Conservation (phyloP, 768 basidiomycete species). For the Boletus rubroflammeus region DNA sequence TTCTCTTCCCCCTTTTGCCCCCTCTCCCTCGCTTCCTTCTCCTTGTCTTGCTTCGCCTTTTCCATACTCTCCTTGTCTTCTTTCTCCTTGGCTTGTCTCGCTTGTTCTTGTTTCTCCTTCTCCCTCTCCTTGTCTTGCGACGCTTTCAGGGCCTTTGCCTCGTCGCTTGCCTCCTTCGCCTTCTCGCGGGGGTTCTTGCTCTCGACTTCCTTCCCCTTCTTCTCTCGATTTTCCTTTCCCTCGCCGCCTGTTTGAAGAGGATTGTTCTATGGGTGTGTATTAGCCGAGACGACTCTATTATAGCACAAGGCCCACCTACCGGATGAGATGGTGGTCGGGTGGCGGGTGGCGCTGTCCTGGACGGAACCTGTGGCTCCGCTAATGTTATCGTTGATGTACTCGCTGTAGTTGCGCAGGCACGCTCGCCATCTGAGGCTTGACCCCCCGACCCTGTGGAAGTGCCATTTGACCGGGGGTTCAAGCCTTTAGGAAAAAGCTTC, state of each 20-base stretch:
- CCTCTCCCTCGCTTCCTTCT: not conserved
- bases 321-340: not conserved
- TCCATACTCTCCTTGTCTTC: not conserved
- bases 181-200: not conserved
- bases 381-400: slow-evolving; percentile 1
- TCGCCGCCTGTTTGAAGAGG: not conserved
- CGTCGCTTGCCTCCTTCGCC: not conserved
- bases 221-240: not conserved
- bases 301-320: slow-evolving; percentile 3
- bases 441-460: slow-evolving; percentile 14
- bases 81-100: not conserved
- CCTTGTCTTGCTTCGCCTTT: not conserved
- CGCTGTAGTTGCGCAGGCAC: not conserved
- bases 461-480: slow-evolving; percentile 13
- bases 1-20: not conserved
- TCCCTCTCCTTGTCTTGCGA: not conserved
- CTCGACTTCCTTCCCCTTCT: not conserved
- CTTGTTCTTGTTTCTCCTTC: not conserved
- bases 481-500: slow-evolving; percentile 28
- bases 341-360: not conserved
- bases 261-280: slow-evolving; percentile 3
- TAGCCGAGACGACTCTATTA: not conserved
- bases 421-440: slow-evolving; percentile 13
- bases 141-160: not conserved
- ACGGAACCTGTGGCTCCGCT: slow-evolving; percentile 10